phyloP scores from a whole-genome alignment of 2,329 filamentous ascomycete species.

The Penicillium sclerotigenum region DNA sequence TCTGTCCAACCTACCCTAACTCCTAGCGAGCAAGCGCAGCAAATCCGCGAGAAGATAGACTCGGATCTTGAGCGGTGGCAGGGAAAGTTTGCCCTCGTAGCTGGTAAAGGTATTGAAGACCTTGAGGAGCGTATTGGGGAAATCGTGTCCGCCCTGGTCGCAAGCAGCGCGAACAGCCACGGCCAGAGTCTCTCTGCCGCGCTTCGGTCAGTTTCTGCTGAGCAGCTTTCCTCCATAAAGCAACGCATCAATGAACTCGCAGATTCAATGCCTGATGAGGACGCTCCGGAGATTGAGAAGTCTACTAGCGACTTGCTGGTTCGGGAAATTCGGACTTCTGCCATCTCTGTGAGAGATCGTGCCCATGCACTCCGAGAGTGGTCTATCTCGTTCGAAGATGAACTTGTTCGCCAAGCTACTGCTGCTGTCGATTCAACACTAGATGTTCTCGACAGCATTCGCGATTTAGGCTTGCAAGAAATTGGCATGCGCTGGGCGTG shows the following conservation, averaged over 20 bases:
- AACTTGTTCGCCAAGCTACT: conserved; percentile 66
- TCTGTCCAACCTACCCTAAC: conserved; percentile 40
- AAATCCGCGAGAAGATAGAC: conserved; percentile 62
- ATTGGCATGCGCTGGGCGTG: conserved; percentile 93
- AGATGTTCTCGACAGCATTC: conserved; percentile 75
- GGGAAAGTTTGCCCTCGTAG: conserved; percentile 78
- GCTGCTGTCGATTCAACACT: conserved; percentile 76
- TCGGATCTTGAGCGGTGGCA: conserved; percentile 84
- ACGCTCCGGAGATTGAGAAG: conserved; percentile 52
- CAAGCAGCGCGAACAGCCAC: conserved; percentile 55
- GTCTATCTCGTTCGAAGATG: conserved; percentile 68
- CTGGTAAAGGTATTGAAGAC: conserved; percentile 75
- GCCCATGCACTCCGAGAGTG: conserved; percentile 75
- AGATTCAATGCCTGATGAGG: conserved; percentile 55
- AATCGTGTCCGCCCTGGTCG: conserved; percentile 69
- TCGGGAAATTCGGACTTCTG: conserved; percentile 62
- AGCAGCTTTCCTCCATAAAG: conserved; percentile 65
- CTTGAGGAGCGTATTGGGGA: conserved; percentile 62
- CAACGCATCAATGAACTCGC: conserved; percentile 59
- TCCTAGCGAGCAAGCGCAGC: conserved; percentile 41
- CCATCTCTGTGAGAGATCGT: conserved; percentile 69
- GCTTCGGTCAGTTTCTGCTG: conserved; percentile 64
- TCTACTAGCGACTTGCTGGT: conserved; percentile 53
- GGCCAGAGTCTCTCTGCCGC: conserved; percentile 57
- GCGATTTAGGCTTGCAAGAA: conserved; percentile 80